Percentiles rank a stretch among this genome's conserved stretches.
These are phyloP conservation scores for Viridothelium virens DNA, from an alignment of 495 filamentous ascomycete species.

Conservation along the genomic window DNA sequence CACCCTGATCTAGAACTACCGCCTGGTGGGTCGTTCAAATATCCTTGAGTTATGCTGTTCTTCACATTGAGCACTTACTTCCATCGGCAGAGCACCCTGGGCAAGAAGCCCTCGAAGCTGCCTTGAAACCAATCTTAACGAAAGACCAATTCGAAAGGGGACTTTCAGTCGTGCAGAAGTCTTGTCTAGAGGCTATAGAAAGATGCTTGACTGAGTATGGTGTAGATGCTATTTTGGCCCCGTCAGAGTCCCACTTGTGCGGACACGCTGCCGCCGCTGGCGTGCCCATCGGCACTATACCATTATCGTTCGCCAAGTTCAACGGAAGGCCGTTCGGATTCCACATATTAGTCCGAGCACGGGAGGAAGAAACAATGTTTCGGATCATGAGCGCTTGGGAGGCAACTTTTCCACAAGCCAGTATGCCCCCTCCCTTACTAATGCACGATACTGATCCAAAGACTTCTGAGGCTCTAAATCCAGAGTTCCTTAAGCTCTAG, in stretches of 20 bases:
- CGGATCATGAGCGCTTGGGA: constrained; percentile 10
- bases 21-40: constrained; percentile 5
- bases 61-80: constrained; percentile 1
- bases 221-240: constrained; percentile 5
- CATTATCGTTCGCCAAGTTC: background rate
- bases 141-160: constrained; percentile 5
- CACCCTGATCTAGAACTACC: constrained; percentile 14
- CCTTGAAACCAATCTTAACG: constrained; percentile 10
- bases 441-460: constrained; percentile 6
- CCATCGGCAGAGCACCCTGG: constrained; percentile 14
- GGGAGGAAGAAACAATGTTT: constrained; percentile 5
- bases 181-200: constrained; percentile 3
- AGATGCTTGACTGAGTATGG: constrained; percentile 5
- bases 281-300: constrained; percentile 6
- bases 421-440: constrained; percentile 6
- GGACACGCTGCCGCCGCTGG: constrained; percentile 1
- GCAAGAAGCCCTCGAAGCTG: constrained; percentile 16
- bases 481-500: constrained; percentile 5
- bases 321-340: constrained; percentile 9
- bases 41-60: background rate
- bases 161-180: constrained; percentile 2
- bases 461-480: background rate
- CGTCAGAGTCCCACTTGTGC: constrained; percentile 9
- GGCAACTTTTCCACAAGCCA: constrained; percentile 1
- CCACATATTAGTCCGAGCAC: background rate